Evolutionary conservation across 805 yeast genomes (phyloP), one percentile per base, ranked within the genome.

Genomic region (Ogataea thermomethanolica): DNA sequence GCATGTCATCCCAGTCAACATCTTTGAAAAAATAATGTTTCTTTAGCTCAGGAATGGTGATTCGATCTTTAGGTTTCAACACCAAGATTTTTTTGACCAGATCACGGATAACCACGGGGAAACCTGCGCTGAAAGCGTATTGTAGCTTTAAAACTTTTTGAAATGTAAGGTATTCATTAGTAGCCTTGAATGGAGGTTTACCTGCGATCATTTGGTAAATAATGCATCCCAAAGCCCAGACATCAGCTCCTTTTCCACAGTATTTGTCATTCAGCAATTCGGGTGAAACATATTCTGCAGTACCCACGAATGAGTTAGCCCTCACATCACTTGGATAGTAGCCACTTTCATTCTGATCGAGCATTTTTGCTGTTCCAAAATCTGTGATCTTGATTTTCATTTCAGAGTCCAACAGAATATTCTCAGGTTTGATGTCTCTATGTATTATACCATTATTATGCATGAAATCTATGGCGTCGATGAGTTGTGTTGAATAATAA

Each of bases 241-340:
- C 61, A 53, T 77, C 83, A 15, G 78, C 76, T 0, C 79, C 71
- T 46, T 75, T 76, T 5, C 82, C 81, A 51, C 79, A 73, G 50
- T 78, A 81, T 53, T 83, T 84, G 53, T 75, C 84, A 47, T 81
- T 86, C 44, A 85, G 65, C 27, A 85, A 64, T 53, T 85, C 95
- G 0, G 95, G 95, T 0, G 90, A 81, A 6, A 84, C 90, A 52
- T 84, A 84, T 51, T 84, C 91, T 0, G 91, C 91, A 0, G 91
- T 84, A 4, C 95, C 95, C 22, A 85, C 95, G 64, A 85, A 85
- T 0, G 93, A 84, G 49, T 76, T 81, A 0, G 93, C 89, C 51
- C 79, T 71, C 1, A 79, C 77, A 52, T 83, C 83, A 11, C 71
- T 55, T 8, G 90, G 89, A 54, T 78, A 84, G 8, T 62, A 66